Conservation (phyloP, 176 grass and related monocot species). For the Ananas comosus region DNA sequence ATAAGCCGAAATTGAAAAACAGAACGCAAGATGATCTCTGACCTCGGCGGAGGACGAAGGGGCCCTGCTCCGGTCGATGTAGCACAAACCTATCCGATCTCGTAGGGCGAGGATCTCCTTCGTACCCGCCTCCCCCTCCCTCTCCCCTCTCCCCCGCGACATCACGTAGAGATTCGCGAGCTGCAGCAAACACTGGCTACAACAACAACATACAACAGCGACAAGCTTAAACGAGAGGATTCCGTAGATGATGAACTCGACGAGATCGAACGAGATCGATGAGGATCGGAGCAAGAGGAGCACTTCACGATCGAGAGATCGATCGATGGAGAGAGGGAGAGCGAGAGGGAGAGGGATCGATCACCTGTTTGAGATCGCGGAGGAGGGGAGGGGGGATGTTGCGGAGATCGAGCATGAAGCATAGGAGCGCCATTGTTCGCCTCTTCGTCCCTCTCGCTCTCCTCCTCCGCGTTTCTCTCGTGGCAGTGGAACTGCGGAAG, state of each 20-base stretch:
- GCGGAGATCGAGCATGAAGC: constrained; percentile 88
- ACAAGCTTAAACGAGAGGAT: background rate
- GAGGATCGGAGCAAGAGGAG: background rate
- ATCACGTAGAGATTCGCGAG: constrained; percentile 77
- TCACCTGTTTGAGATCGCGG: constrained; percentile 64
- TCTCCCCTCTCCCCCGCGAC: constrained; percentile 16
- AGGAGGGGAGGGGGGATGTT: constrained; percentile 61
- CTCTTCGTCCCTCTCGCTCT: background rate
- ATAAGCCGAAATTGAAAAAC: background rate
- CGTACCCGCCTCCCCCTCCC: background rate
- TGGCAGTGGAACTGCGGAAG: background rate
- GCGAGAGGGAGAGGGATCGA: background rate
- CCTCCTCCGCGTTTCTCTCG: background rate
- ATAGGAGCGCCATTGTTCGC: constrained; percentile 71
- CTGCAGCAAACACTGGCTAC: constrained; percentile 55
- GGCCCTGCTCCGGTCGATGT: constrained; percentile 33
- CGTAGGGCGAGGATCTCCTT: constrained; percentile 27
- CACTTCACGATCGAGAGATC: background rate
- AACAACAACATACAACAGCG: constrained; percentile 3
- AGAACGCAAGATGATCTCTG: constrained; percentile 1
- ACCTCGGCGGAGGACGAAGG: constrained; percentile 50
- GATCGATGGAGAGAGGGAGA: background rate
- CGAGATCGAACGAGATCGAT: background rate
- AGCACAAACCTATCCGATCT: constrained; percentile 65
- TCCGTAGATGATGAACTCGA: background rate